phyloP scores from a whole-genome alignment of 345 rosid species.

The Microcos paniculata region DNA sequence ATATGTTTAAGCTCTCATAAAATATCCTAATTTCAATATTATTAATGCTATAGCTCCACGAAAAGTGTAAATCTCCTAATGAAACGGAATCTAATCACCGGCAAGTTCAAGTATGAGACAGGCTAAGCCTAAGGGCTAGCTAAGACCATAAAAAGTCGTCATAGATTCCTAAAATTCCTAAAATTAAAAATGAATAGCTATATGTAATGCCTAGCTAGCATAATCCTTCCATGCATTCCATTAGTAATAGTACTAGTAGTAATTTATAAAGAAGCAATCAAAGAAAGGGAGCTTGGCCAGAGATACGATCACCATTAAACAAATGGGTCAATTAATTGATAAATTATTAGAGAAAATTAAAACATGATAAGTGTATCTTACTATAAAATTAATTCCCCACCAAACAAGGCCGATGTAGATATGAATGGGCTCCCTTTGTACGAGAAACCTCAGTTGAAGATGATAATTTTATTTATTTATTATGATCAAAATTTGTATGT shows the following conservation, averaged over 20 bases:
- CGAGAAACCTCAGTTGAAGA: neutral
- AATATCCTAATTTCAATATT: no score
- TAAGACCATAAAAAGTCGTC: no score
- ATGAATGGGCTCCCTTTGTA: neutral
- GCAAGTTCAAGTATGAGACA: no score
- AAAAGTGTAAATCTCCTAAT: no score
- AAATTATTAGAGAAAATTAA: neutral
- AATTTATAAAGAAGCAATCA: slow-evolving; percentile 1
- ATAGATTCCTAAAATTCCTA: neutral
- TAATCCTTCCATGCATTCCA: neutral
- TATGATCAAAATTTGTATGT: neutral
- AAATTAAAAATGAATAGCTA: neutral
- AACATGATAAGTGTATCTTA: neutral
- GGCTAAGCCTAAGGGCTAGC: no score
- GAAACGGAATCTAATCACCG: no score
- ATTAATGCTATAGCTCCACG: no score
- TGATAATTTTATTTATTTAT: neutral
- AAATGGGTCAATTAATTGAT: neutral
- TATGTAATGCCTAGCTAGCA: neutral
- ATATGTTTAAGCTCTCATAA: no score
- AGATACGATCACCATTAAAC: neutral
- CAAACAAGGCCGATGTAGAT: neutral
- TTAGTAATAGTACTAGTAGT: no score
- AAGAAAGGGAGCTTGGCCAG: neutral
- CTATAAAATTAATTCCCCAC: neutral